These are phyloP conservation scores for Tarenaya hassleriana DNA, from an alignment of 345 rosid species.

Conservation along the genomic window DNA sequence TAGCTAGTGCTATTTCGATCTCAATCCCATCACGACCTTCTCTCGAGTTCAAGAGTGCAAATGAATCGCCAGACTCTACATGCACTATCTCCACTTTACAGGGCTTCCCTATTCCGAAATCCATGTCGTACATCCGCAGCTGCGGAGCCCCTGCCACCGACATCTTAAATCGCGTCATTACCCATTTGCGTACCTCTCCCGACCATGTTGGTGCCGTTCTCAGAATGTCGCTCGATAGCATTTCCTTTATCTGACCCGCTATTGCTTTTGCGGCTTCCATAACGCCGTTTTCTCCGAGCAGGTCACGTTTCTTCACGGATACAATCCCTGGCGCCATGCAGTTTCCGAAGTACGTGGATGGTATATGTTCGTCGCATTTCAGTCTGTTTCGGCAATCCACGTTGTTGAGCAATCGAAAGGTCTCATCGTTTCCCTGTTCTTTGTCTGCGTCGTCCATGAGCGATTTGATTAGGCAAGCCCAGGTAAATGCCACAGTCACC, in stretches of 20 bases:
- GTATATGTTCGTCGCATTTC: constrained; percentile 22
- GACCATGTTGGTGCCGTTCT: constrained; percentile 20
- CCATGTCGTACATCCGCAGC: constrained; percentile 15
- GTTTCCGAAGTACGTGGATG: constrained; percentile 39
- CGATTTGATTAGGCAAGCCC: constrained; percentile 31
- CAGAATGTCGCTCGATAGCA: constrained; percentile 21
- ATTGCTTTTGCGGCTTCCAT: constrained; percentile 26
- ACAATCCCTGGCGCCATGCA: constrained; percentile 29
- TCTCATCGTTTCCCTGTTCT: constrained; percentile 8
- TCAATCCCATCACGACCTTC: constrained; percentile 27
- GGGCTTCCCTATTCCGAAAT: constrained; percentile 32
- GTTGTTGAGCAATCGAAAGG: constrained; percentile 10
- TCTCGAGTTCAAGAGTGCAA: constrained; percentile 17
- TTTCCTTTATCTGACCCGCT: constrained; percentile 13
- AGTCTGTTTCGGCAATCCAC: constrained; percentile 31
- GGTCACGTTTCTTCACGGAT: constrained; percentile 23
- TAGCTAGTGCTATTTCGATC: constrained; percentile 21
- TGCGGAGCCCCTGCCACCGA: constrained; percentile 34
- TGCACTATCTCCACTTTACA: constrained; percentile 18
- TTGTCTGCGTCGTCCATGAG: neutral
- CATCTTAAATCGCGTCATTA: constrained; percentile 14
- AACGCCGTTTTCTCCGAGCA: constrained; percentile 30
- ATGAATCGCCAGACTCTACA: constrained; percentile 13
- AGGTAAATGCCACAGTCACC: constrained; percentile 31
- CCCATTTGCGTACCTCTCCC: constrained; percentile 19